Evolutionary conservation across 306 rosid genomes (phyloP).

Genomic region (Fragaria iinumae): DNA sequence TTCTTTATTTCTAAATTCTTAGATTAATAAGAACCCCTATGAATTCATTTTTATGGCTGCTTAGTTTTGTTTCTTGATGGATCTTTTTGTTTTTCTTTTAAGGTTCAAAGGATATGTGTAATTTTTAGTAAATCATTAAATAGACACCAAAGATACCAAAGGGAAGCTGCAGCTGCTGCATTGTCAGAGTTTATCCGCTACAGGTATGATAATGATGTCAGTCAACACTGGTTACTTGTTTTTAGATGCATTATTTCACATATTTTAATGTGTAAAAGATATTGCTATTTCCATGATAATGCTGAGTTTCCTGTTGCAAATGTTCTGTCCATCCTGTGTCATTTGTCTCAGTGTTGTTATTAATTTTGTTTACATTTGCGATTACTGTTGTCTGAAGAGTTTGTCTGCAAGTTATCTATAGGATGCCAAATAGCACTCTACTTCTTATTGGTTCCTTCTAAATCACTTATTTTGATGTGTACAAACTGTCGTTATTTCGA

Average conservation of each 20-base stretch:
- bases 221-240: slow-evolving; percentile 14
- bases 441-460: not conserved
- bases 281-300: not conserved
- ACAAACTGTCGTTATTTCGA: not conserved
- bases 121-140: slow-evolving; percentile 66
- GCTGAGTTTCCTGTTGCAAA: not conserved
- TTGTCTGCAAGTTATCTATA: not conserved
- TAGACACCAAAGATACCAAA: slow-evolving; percentile 75
- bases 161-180: slow-evolving; percentile 97
- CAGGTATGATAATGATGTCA: slow-evolving; percentile 49
- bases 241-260: not conserved
- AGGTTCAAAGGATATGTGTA: slow-evolving; percentile 83
- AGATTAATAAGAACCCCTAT: not conserved
- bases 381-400: not conserved
- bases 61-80: slow-evolving; percentile 11
- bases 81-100: slow-evolving; percentile 5
- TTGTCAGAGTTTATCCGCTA: slow-evolving; percentile 88
- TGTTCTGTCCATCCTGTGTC: not conserved
- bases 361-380: not conserved
- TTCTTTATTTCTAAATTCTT: not conserved
- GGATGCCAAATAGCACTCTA: not conserved
- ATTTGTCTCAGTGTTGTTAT: not conserved
- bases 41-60: not conserved
- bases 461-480: not conserved
- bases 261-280: not conserved